These are phyloP conservation scores for Abortiporus biennis DNA, from an alignment of 1,284 basidiomycete genomes.

Conservation along the genomic window DNA sequence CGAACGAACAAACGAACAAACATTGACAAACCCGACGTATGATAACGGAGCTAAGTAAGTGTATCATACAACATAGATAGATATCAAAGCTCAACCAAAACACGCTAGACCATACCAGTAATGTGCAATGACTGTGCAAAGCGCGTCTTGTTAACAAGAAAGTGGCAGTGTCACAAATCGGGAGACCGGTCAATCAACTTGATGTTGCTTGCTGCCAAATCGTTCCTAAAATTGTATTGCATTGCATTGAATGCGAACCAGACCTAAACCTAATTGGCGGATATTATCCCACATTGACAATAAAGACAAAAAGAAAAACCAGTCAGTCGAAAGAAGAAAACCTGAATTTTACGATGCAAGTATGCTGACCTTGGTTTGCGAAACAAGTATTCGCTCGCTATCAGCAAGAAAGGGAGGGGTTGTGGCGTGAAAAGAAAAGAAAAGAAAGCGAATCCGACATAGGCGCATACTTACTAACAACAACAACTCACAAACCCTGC, in stretches of 20 bases:
- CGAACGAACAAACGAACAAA: no score
- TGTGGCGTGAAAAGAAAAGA: not conserved
- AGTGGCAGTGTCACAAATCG: conserved; percentile 80
- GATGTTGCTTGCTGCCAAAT: conserved; percentile 57
- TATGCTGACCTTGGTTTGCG: conserved; percentile 59
- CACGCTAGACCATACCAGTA: no score
- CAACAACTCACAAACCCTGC: conserved; percentile 76
- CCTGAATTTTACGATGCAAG: not conserved
- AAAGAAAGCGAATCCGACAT: no score
- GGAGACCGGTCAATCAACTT: conserved; percentile 70
- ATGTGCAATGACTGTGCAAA: no score
- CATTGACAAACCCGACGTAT: no score
- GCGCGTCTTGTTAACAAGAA: no score
- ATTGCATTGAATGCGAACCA: conserved; percentile 4
- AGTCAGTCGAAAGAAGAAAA: not conserved
- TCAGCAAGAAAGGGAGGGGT: not conserved
- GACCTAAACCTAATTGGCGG: not conserved
- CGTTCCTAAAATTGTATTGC: conserved; percentile 37
- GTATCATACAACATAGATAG: no score
- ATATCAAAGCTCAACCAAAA: no score
- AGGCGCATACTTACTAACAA: conserved; percentile 48
- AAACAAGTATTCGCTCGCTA: conserved; percentile 73
- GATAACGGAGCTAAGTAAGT: no score
- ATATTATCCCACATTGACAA: no score
- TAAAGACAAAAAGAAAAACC: no score